Base-by-base conservation (phyloP, 192 early-diverging fungal species). In the Diversispora eburnea region DNA sequence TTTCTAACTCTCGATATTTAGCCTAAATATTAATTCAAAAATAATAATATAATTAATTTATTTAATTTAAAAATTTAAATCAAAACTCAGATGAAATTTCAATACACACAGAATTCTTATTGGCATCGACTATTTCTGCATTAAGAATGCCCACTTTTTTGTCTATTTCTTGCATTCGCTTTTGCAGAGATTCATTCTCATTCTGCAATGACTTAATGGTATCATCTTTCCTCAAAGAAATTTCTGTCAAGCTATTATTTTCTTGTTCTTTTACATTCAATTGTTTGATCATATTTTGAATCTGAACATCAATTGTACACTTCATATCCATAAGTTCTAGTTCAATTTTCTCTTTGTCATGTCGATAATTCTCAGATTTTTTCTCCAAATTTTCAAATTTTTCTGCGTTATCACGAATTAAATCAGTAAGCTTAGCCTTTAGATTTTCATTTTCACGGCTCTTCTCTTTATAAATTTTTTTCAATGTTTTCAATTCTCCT, bases 1-100 rank as follows among this genome's bases (percentile, higher is more conserved):
- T 70, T 52, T 88, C 84, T 12, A 84, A 79, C n/a, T 83, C 79
- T 43, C 76, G 76, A 39, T 84, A 73, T 51, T 83, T 81, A 58
- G 71, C 70, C 83, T 88, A 76, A 42, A 63, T 72, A 62, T 19
- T 39, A 80, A 6, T n/a, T 12, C 42, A 10, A 51, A 10, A 22
- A 12, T 33, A 15, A 25, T 41, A 19, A 60, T 5, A 39, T 57
- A 45, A 19, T 13, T 41, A 12, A 22, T 54, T 15, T 55, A 33
- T 8, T 4, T 58, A n/a, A 25, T 13, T 33, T 58, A 42, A 5
- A 70, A 0, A 1, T 13, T 22, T 25, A 64, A 20, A 58, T 22
- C 25, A 33, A 20, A 33, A 1, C 8, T 17, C 47, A 46, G 25
- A n/a, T 25, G 8, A 75, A 64, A 10, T 72, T 74, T 22, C 76